Evolutionary conservation across 257 asterid species (phyloP), one percentile per base, ranked within the genome.

Genomic region (Nicotiana benthamiana): DNA sequence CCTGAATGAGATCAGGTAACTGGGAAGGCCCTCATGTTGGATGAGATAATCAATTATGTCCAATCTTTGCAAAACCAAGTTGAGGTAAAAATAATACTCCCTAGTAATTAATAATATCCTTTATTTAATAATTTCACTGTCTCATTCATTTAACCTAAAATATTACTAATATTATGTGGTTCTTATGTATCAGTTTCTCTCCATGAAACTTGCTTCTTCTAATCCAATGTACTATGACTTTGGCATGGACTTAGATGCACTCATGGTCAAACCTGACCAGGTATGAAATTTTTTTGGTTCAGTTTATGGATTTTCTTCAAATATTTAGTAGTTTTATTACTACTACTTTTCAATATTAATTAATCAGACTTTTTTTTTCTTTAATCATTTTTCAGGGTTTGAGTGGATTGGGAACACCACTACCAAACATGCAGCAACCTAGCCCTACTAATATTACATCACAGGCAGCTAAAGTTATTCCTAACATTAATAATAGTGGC

Each of bases 11-110:
- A 77, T 85, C 89, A 93, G 98, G 95, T 90, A 75, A 91, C 92
- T 72, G 98, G 98, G 30, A 94, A 94, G 97, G 98, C 98, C 93
- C 95, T 88, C 83, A 87, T 94, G 94, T 88, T 94, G 95, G 98
- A 94, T 89, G 95, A 94, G 84, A 94, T 94, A 36, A 94, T 94
- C 79, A 91, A 92, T 83, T 93, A 93, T 87, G 97, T 93, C 86
- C 97, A 92, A 67, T 93, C 98, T 76, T 89, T 93, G 67, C 97
- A 92, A 87, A 86, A 91, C 83, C 98, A 94, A 90, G 97, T 93
- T 24, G 97, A 94, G 98, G 98, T 94, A 46, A 74, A 80, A 27
- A n/a, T 4, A 30, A 9, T 53, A 28, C 6, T 30, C 32, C 32
- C 32, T 2, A 66, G 8, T 2, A 67, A 10, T 67, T 51, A 66